Percentiles rank a stretch among this genome's conserved stretches.
These are phyloP conservation scores for Zoysia japonica DNA, from an alignment of 176 grass and related monocot genomes.

Conservation along the genomic window DNA sequence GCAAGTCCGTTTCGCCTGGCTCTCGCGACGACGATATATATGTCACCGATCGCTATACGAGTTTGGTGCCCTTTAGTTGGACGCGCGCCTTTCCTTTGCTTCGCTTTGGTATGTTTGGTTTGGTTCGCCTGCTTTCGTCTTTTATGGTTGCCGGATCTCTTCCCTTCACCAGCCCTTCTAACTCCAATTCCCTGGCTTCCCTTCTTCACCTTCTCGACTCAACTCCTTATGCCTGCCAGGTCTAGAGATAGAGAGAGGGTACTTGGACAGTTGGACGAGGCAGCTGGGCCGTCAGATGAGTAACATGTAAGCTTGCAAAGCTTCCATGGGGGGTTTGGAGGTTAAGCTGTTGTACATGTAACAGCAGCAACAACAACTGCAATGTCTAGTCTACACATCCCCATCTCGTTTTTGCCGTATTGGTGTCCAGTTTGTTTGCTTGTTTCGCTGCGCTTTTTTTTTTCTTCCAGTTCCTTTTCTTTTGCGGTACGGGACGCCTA, in stretches of 20 bases:
- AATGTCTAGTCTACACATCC: background rate
- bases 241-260: background rate
- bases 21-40: slow-evolving; percentile 36
- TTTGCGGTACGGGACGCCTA: slow-evolving; percentile 20
- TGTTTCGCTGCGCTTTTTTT: background rate
- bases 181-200: slow-evolving; percentile 5
- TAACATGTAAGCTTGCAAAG: slow-evolving; percentile 59
- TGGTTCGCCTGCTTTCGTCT: slow-evolving; percentile 63
- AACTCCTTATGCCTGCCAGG: background rate
- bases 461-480: background rate
- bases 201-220: background rate
- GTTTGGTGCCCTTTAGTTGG: slow-evolving; percentile 49
- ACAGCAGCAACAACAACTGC: slow-evolving; percentile 13
- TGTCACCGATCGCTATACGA: slow-evolving; percentile 36
- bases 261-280: too few relatives aligned
- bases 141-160: slow-evolving; percentile 53
- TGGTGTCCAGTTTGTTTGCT: slow-evolving; percentile 31
- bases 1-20: slow-evolving; percentile 44
- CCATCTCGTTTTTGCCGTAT: background rate
- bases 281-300: slow-evolving; percentile 61
- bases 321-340: slow-evolving; percentile 41
- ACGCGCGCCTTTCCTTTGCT: slow-evolving; percentile 45
- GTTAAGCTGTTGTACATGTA: slow-evolving; percentile 44
- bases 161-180: slow-evolving; percentile 33
- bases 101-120: slow-evolving; percentile 60